Evolutionary conservation across 2,329 filamentous ascomycete genomes (phyloP).

Genomic region (Colletotrichum sublineola): DNA sequence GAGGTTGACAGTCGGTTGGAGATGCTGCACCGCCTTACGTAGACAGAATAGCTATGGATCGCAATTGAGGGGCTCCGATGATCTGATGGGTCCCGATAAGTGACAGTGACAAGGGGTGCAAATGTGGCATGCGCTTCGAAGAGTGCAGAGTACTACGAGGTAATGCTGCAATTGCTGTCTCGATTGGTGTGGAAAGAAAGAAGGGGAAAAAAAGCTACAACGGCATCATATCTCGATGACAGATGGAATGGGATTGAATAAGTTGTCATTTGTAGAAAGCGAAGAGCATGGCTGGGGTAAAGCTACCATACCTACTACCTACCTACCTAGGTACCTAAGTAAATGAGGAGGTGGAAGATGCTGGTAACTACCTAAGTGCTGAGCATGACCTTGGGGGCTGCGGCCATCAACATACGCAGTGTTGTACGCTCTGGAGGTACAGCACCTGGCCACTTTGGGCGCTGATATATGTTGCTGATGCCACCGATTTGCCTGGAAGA

Average conservation of each 20-base stretch:
- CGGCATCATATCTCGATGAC: neutral
- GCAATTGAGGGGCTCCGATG: slow-evolving; percentile 29
- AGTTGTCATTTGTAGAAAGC: neutral
- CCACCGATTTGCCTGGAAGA: neutral
- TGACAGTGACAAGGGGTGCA: slow-evolving; percentile 19
- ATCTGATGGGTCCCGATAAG: slow-evolving; percentile 23
- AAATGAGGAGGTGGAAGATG: neutral
- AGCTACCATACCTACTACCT: neutral
- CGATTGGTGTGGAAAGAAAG: slow-evolving; percentile 4
- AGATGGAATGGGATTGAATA: neutral
- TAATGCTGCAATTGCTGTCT: neutral
- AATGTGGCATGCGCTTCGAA: slow-evolving; percentile 12
- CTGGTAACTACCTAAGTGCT: neutral
- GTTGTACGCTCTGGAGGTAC: slow-evolving; percentile 1
- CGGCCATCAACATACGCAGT: neutral
- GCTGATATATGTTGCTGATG: neutral
- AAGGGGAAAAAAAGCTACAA: slow-evolving; percentile 1
- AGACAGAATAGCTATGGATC: slow-evolving; percentile 24
- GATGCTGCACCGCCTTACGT: slow-evolving; percentile 26
- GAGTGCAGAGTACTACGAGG: neutral
- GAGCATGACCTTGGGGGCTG: neutral
- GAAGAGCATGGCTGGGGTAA: neutral
- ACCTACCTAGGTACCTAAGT: no score
- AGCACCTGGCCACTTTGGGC: neutral
- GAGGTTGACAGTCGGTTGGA: slow-evolving; percentile 24